These are phyloP conservation scores for Pistacia vera DNA, from an alignment of 345 rosid genomes.

Conservation along the genomic window DNA sequence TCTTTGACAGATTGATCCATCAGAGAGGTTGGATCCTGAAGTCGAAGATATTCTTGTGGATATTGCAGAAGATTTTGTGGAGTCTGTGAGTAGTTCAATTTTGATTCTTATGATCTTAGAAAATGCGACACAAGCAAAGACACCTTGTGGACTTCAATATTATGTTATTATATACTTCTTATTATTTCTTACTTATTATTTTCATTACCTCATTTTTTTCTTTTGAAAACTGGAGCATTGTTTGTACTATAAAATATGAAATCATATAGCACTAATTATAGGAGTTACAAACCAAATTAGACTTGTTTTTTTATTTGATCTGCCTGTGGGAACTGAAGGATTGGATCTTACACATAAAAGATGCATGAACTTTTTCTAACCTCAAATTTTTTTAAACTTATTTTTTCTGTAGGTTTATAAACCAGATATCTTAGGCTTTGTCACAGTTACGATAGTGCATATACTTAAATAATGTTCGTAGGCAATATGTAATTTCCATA, in stretches of 20 bases:
- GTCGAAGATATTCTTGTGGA: slow-evolving; percentile 94
- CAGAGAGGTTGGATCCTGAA: slow-evolving; percentile 87
- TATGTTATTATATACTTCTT: neutral
- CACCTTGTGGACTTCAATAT: neutral
- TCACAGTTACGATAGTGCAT: neutral
- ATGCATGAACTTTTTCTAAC: neutral
- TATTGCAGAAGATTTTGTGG: slow-evolving; percentile 95
- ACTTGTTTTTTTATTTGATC: slow-evolving; percentile 12
- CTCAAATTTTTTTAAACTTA: neutral
- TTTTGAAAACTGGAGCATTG: too few species aligned
- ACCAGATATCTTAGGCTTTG: neutral
- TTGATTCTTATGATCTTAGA: neutral
- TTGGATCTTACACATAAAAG: neutral
- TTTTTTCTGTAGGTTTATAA: neutral
- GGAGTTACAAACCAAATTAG: neutral
- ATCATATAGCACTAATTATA: neutral
- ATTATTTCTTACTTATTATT: neutral
- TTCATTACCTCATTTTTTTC: too few species aligned
- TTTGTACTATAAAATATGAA: neutral
- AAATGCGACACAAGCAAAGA: neutral
- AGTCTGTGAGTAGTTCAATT: slow-evolving; percentile 64
- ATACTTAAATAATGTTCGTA: neutral
- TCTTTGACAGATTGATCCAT: slow-evolving; percentile 76
- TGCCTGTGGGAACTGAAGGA: neutral
- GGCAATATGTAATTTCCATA: slow-evolving; percentile 6